phyloP scores from a whole-genome alignment of 768 basidiomycete genomes.

The Auricularia sp. region DNA sequence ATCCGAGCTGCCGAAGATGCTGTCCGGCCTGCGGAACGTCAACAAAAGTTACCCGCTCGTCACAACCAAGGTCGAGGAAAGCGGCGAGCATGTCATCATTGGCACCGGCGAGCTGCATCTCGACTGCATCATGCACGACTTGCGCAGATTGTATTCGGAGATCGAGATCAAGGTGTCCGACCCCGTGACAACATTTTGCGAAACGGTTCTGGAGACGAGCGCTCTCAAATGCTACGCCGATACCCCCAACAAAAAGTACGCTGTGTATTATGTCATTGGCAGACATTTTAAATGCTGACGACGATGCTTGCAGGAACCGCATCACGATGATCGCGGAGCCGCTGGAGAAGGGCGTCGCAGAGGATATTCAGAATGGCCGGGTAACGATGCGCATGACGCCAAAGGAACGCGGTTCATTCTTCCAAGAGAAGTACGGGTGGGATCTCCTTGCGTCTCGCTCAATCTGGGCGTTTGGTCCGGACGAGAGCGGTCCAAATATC shows the following conservation, averaged over 20 bases:
- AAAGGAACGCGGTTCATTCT: constrained; percentile 92
- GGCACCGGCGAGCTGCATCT: constrained; percentile 96
- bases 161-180: constrained; percentile 99
- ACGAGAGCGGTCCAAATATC: constrained; percentile 89
- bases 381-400: constrained; percentile 92
- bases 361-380: constrained; percentile 89
- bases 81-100: constrained; percentile 92
- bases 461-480: constrained; percentile 99
- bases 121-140: constrained; percentile 94
- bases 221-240: constrained; percentile 98
- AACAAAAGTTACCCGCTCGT: constrained; percentile 97
- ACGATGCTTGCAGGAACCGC: constrained; percentile 59
- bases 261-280: constrained; percentile 10
- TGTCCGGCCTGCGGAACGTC: constrained; percentile 90
- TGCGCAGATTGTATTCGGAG: constrained; percentile 86
- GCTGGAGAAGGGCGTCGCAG: constrained; percentile 87
- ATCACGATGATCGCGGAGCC: constrained; percentile 99
- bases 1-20: constrained; percentile 97
- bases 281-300: background rate
- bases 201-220: constrained; percentile 95
- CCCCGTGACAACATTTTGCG: constrained; percentile 95
- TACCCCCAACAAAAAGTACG: constrained; percentile 97
- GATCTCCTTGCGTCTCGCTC: constrained; percentile 93
- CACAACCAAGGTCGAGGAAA: constrained; percentile 94
- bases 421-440: constrained; percentile 97